Evolutionary conservation across 2,329 filamentous ascomycete species (phyloP), one percentile per base, ranked within the genome.

Genomic region (Talaromyces sp.): DNA sequence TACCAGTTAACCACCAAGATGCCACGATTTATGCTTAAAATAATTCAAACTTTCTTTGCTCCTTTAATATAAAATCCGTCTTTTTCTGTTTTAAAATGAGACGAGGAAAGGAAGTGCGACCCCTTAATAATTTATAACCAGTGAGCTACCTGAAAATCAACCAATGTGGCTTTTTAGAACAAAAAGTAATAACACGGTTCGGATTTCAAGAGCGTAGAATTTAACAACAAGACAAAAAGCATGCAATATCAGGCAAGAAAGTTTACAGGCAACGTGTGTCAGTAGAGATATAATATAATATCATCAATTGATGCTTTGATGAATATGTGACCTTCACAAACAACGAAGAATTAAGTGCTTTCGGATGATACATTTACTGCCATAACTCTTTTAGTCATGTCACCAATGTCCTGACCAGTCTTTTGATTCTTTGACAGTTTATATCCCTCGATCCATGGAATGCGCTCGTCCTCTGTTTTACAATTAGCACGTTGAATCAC

Each of bases 361-460:
- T 23, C 44, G 3, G 44, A 27, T 31, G 59, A 61, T 23, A 61
- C 59, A 30, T 61, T 40, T 9, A 61, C 59, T 28, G 53, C 40
- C 27, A 10, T 36, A 23, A 57, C 53, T 52, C 59, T 61, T 8
- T 28, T 18, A 34, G 55, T 18, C 14, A 61, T 31, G 2, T 28
- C 31, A 1, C 12, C 16, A 28, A 61, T 51, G 23, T 9, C 14
- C 36, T 5, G 5, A 36, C 30, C 18, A 10, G 42, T 36, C 14
- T 31, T 61, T 7, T 36, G 28, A 5, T 56, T 33, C 18, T 23
- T 42, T 52, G 53, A 42, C 27, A 40, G 52, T n/a, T 56, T 44
- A n/a, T 61, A 61, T 56, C 59, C 59, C 59, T 61, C 59, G n/a
- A 61, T 51, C 27, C 50, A 61, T 23, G 59, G 59, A 12, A 61